Evolutionary conservation across 192 early-diverging fungal species (phyloP).

Genomic region (Geosiphon pyriformis): DNA sequence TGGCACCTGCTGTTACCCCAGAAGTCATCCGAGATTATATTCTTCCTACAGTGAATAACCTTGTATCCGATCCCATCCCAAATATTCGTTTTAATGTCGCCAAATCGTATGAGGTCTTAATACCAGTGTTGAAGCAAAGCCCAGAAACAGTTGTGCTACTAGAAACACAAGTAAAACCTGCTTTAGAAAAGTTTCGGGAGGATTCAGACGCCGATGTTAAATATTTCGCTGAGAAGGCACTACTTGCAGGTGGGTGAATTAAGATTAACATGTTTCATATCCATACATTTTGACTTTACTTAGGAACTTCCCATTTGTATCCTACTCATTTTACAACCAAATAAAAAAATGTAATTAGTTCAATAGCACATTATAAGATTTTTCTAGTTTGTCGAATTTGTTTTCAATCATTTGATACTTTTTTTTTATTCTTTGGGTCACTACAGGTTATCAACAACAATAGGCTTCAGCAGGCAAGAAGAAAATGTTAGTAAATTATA

Average conservation of each 20-base stretch:
- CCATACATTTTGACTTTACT: not conserved
- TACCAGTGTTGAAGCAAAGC: conserved; percentile 66
- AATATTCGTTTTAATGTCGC: conserved; percentile 99
- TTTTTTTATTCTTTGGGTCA: too few relatives aligned
- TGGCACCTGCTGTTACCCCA: conserved; percentile 79
- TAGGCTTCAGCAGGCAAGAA: too few relatives aligned
- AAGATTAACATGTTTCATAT: not conserved
- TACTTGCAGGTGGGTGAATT: conserved; percentile 39
- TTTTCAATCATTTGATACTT: too few relatives aligned
- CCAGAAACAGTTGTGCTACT: conserved; percentile 57
- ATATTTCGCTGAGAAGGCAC: conserved; percentile 81
- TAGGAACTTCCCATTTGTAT: too few relatives aligned
- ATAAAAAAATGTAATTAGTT: too few relatives aligned
- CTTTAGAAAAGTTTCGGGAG: conserved; percentile 75
- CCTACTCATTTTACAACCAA: too few relatives aligned
- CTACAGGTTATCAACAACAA: too few relatives aligned
- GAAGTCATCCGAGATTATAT: conserved; percentile 87
- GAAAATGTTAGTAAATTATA: too few relatives aligned
- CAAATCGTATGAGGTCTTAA: conserved; percentile 84
- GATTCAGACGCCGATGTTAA: conserved; percentile 93
- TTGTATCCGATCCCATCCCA: conserved; percentile 92
- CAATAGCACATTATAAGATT: too few relatives aligned
- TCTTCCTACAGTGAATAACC: conserved; percentile 77
- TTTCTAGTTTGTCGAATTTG: too few relatives aligned
- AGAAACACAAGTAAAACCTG: conserved; percentile 69